phyloP scores from a whole-genome alignment of 31 red algal species.

The Odonthalia washingtoniensis region DNA sequence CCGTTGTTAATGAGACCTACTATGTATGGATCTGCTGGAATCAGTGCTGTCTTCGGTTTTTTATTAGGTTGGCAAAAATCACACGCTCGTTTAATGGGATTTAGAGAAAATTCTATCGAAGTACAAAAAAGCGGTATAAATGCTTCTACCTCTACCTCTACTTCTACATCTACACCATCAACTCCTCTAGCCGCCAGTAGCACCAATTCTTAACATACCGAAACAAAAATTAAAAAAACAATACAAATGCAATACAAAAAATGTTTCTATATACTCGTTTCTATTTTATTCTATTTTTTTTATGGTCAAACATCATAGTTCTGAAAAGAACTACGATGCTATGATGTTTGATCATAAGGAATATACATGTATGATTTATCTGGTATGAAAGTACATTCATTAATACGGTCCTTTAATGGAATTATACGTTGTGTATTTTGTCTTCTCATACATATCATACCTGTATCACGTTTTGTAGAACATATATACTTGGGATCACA shows the following conservation, averaged over 20 bases:
- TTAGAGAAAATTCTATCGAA: constrained; percentile 60
- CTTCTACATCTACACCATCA: too few relatives aligned
- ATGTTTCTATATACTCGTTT: too few relatives aligned
- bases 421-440: neutral
- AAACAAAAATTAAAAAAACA: too few relatives aligned
- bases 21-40: constrained; percentile 55
- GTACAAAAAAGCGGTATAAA: constrained; percentile 37
- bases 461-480: neutral
- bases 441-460: neutral
- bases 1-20: constrained; percentile 73
- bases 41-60: constrained; percentile 62
- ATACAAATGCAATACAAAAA: too few relatives aligned
- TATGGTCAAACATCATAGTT: neutral
- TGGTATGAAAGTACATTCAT: neutral
- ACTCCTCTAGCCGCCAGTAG: too few relatives aligned
- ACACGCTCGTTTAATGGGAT: constrained; percentile 65
- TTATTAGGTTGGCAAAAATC: constrained; percentile 64
- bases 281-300: too few relatives aligned
- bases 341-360: neutral
- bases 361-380: neutral
- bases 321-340: neutral
- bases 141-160: neutral
- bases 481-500: neutral
- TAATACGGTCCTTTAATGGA: neutral
- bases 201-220: too few relatives aligned